phyloP scores from a whole-genome alignment of 2,329 filamentous ascomycete genomes.

The Calonectria ilicicola region DNA sequence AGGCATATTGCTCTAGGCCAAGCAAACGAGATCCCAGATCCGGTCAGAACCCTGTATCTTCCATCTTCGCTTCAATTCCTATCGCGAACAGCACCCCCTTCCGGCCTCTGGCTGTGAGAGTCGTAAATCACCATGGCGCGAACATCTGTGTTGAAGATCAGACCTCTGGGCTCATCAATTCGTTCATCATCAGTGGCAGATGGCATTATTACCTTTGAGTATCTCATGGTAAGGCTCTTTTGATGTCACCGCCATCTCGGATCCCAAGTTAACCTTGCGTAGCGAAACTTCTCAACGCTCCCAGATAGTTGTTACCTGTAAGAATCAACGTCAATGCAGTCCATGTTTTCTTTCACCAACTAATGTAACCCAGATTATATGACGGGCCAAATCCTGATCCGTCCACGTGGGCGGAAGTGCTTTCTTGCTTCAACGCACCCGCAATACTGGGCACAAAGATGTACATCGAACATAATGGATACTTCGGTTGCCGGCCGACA shows the following conservation, averaged over 20 bases:
- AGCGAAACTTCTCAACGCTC: background rate
- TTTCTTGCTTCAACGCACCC: background rate
- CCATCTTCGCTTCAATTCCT: background rate
- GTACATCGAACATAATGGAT: conserved; percentile 7
- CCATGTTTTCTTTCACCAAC: background rate
- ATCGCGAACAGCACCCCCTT: no score
- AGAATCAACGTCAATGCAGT: background rate
- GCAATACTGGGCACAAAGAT: background rate
- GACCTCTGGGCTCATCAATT: background rate
- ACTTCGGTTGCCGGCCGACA: conserved; percentile 12
- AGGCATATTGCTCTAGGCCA: background rate
- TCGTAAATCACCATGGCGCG: background rate
- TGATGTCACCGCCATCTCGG: no score
- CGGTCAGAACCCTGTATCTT: background rate
- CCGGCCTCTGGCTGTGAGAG: background rate
- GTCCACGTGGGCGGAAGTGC: background rate
- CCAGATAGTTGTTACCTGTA: background rate
- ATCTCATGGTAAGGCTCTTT: background rate
- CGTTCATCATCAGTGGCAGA: background rate
- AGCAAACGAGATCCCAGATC: background rate
- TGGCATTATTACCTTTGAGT: background rate
- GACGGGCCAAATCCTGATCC: background rate
- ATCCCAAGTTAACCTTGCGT: background rate
- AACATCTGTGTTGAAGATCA: background rate
- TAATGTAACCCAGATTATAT: background rate